phyloP scores from a whole-genome alignment of 2,329 filamentous ascomycete species.

The Fusarium chlamydosporum region DNA sequence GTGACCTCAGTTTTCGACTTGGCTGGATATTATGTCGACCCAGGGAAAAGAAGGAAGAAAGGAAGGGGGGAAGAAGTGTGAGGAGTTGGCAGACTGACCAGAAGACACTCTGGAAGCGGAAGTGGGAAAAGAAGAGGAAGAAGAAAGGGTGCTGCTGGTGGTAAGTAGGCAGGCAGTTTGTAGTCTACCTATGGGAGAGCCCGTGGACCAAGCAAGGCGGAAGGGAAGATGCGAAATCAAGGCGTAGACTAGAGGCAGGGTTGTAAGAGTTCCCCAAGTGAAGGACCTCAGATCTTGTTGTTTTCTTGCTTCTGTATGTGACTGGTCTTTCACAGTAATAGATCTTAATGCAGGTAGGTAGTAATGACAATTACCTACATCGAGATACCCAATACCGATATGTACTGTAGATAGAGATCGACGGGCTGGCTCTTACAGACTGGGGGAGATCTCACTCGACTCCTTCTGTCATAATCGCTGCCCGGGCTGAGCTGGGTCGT shows the following conservation, averaged over 20 bases:
- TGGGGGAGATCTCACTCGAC: constrained; percentile 38
- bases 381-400: background rate
- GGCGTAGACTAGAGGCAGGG: constrained; percentile 15
- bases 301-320: constrained; percentile 15
- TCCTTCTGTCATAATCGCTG: constrained; percentile 30
- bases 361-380: constrained; percentile 9
- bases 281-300: constrained; percentile 28
- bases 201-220: constrained; percentile 37
- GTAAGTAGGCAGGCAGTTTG: constrained; percentile 17
- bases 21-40: constrained; percentile 10
- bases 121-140: constrained; percentile 20
- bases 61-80: constrained; percentile 32
- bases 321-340: constrained; percentile 14
- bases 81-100: constrained; percentile 30
- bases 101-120: constrained; percentile 16
- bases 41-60: constrained; percentile 17
- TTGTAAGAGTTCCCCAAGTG: constrained; percentile 23
- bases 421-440: constrained; percentile 42
- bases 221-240: constrained; percentile 25
- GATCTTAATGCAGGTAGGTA: background rate
- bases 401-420: constrained; percentile 31
- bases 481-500: constrained; percentile 16
- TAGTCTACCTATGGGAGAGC: constrained; percentile 36
- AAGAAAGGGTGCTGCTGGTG: constrained; percentile 28
- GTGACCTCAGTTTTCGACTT: constrained; percentile 24